Evolutionary conservation across 495 filamentous ascomycete genomes (phyloP).

Genomic region (Trichoderma asperelloides): DNA sequence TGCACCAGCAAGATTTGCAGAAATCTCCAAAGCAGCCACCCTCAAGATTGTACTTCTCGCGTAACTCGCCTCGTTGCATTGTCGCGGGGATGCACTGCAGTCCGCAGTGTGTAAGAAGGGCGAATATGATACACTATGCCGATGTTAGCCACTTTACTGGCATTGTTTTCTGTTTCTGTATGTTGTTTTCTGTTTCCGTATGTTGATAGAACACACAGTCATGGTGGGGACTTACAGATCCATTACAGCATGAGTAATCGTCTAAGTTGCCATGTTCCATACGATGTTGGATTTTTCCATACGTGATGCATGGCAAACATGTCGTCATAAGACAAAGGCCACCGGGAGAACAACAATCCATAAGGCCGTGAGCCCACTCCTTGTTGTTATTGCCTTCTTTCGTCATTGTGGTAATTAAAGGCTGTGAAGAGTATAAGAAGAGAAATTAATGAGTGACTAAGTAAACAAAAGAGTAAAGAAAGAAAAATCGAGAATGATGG

Average conservation of each 20-base stretch:
- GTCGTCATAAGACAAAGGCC: slow-evolving; percentile 27
- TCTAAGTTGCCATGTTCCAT: slow-evolving; percentile 28
- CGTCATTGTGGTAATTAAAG: not conserved
- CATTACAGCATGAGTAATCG: slow-evolving; percentile 35
- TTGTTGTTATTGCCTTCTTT: not conserved
- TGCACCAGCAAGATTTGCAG: slow-evolving; percentile 32
- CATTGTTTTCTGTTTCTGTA: not conserved
- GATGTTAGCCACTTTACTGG: slow-evolving; percentile 1
- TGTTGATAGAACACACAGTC: not conserved
- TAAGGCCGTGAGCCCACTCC: slow-evolving; percentile 20
- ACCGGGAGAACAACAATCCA: slow-evolving; percentile 30
- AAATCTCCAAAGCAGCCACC: slow-evolving; percentile 32
- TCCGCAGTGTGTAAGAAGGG: slow-evolving; percentile 22
- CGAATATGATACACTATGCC: slow-evolving; percentile 26
- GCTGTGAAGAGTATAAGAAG: not conserved
- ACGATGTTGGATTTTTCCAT: slow-evolving; percentile 38
- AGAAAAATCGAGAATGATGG: too few species aligned
- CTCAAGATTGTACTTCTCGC: slow-evolving; percentile 31
- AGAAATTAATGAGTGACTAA: not conserved
- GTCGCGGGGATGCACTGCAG: slow-evolving; percentile 28
- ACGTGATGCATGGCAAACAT: slow-evolving; percentile 37
- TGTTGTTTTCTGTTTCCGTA: not conserved
- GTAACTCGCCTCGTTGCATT: slow-evolving; percentile 36
- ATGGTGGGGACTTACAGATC: slow-evolving; percentile 23
- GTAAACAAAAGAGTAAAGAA: not conserved